Conservation (phyloP, 2,329 filamentous ascomycete genomes). For the Pestalotiopsis sp. region DNA sequence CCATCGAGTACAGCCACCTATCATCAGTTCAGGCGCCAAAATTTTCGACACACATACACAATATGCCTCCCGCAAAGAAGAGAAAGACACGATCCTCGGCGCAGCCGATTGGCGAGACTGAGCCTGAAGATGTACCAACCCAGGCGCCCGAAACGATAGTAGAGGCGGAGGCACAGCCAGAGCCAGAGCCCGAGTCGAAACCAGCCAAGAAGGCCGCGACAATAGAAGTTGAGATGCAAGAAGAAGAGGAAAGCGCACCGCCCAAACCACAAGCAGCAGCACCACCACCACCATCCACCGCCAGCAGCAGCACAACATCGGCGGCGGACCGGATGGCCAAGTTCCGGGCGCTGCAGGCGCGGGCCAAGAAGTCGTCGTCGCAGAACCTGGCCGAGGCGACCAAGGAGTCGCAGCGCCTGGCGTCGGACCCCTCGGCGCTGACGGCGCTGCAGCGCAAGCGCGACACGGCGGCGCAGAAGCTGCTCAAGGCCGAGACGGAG, state of each 20-base stretch:
- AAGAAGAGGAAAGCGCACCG: background rate
- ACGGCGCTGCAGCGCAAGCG: constrained; percentile 81
- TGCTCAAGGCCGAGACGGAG: constrained; percentile 89
- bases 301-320: constrained; percentile 35
- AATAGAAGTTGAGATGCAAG: background rate
- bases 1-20: background rate
- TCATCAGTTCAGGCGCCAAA: background rate
- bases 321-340: constrained; percentile 73
- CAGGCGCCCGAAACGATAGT: constrained; percentile 5
- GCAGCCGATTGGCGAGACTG: constrained; percentile 23
- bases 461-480: constrained; percentile 86
- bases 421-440: constrained; percentile 77
- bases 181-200: constrained; percentile 20
- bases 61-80: constrained; percentile 48
- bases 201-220: constrained; percentile 15
- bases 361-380: constrained; percentile 71
- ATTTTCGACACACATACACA: constrained; percentile 11
- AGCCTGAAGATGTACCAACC: constrained; percentile 19
- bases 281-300: constrained; percentile 41
- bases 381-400: constrained; percentile 84
- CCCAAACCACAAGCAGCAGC: constrained; percentile 6
- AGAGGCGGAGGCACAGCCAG: constrained; percentile 20
- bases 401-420: constrained; percentile 77
- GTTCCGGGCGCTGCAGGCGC: constrained; percentile 85
- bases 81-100: constrained; percentile 38